Conservation (phyloP, 768 basidiomycete genomes). For the Boletellus sp. region DNA sequence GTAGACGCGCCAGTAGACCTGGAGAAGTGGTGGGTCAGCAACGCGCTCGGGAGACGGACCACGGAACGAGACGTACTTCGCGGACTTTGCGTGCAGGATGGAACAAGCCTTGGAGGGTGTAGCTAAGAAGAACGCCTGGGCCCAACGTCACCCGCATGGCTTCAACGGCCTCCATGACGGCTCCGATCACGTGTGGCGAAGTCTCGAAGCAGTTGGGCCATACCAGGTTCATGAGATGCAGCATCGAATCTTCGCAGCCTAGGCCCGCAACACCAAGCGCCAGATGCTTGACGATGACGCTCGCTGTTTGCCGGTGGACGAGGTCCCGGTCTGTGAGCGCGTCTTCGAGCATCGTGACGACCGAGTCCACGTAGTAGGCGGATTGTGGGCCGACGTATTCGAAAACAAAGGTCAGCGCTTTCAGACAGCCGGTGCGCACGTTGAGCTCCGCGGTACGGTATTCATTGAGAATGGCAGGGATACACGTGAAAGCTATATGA, state of each 20-base stretch:
- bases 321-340: conserved; percentile 97
- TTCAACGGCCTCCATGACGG: conserved; percentile 97
- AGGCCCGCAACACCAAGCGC: conserved; percentile 95
- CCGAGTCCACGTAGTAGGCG: conserved; percentile 94
- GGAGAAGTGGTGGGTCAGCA: conserved; percentile 4
- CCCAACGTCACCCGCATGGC: conserved; percentile 96
- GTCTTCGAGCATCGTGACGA: conserved; percentile 97
- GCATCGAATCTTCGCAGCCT: conserved; percentile 96
- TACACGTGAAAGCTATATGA: conserved; percentile 90
- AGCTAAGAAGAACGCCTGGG: conserved; percentile 87
- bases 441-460: conserved; percentile 98
- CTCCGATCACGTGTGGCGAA: conserved; percentile 95
- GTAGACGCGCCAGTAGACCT: conserved; percentile 92
- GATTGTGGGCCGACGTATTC: conserved; percentile 98
- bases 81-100: conserved; percentile 96
- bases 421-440: conserved; percentile 97
- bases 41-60: not conserved
- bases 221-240: conserved; percentile 95
- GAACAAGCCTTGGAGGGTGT: conserved; percentile 92
- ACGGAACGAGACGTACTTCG: conserved; percentile 56
- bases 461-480: conserved; percentile 97
- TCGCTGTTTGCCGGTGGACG: conserved; percentile 96
- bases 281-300: conserved; percentile 97
- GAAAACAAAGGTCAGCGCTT: conserved; percentile 97
- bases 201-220: conserved; percentile 99